Base-by-base conservation (phyloP, 805 yeast genomes). In the Pichia manshurica region DNA sequence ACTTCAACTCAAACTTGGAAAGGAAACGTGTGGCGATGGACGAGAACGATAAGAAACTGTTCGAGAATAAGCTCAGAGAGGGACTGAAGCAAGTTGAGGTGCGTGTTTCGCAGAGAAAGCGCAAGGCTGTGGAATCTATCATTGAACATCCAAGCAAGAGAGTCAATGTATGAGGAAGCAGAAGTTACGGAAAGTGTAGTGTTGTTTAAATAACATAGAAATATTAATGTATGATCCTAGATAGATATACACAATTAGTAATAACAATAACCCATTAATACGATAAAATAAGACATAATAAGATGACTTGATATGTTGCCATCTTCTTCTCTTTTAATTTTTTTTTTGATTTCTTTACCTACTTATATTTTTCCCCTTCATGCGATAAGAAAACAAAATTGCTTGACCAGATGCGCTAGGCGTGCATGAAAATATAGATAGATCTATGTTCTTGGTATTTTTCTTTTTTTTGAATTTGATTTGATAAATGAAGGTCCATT, bases 1-100 rank as follows among this genome's bases (percentile, higher is more conserved):
- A 57, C 19, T 50, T 33, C 9, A 35, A 41, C 21, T 50, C 36
- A 8, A 34, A 42, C 13, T 46, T 22, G 12, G 38, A 51, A 22
- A 20, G 32, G 33, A 22, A 20, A n/a, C 37, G 31, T 22, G 39
- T 42, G 23, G 21, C 44, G 13, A 22, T 46, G 36, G 48, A 45
- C 37, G 46, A 46, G 10, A 49, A 23, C 33, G 48, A 45, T 28
- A 34, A 28, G 32, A 44, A 42, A 7, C 16, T 41, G 6, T 42
- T 42, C 34, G 41, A 50, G 22, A n/a, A 5, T 12, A 36, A 39
- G 29, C 28, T 42, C 15, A 43, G 19, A 12, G 50, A 47, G 37
- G 50, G 47, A 4, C 29, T 47, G 9, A 43, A 44, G n/a, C 42
- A 39, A 20, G 39, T 40, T 28, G 47, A 44, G 15, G 29, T n/a